These are phyloP conservation scores for Tremella mesenterica DNA, from an alignment of 768 basidiomycete species.

Conservation along the genomic window DNA sequence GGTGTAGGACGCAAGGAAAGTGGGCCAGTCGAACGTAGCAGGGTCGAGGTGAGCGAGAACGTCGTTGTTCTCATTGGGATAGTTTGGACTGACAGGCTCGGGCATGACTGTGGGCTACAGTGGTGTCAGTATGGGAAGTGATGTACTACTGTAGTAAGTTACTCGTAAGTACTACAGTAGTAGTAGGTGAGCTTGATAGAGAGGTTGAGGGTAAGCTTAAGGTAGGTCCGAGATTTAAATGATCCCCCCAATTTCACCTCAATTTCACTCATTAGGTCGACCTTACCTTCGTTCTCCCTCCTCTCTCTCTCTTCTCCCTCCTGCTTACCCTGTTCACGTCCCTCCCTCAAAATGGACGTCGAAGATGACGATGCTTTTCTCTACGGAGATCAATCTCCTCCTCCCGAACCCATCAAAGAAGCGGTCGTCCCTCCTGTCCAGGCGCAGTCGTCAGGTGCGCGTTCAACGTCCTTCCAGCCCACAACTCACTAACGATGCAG, in stretches of 20 bases:
- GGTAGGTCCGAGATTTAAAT: neutral
- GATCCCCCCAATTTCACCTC: neutral
- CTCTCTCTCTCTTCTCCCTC: no score
- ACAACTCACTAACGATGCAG: neutral
- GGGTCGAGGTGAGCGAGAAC: conserved; percentile 8
- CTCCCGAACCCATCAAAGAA: neutral
- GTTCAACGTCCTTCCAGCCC: no score
- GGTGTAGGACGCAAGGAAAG: conserved; percentile 28
- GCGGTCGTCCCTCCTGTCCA: no score
- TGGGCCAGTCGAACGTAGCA: conserved; percentile 25
- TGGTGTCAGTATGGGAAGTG: no score
- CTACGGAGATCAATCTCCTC: conserved; percentile 8
- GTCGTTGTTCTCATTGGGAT: neutral
- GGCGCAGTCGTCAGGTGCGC: no score
- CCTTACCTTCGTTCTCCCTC: no score
- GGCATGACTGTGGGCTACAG: neutral
- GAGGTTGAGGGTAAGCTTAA: no score
- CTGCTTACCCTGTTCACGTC: no score
- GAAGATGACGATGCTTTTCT: conserved; percentile 20
- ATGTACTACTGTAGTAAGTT: no score
- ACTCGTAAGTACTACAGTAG: no score
- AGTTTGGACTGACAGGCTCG: neutral
- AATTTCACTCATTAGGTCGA: neutral
- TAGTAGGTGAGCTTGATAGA: no score
- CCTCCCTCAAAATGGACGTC: conserved; percentile 11